Percentiles rank a stretch among this genome's conserved stretches.
These are phyloP conservation scores for Pleurotus cornucopiae DNA, from an alignment of 768 basidiomycete genomes.

Conservation along the genomic window DNA sequence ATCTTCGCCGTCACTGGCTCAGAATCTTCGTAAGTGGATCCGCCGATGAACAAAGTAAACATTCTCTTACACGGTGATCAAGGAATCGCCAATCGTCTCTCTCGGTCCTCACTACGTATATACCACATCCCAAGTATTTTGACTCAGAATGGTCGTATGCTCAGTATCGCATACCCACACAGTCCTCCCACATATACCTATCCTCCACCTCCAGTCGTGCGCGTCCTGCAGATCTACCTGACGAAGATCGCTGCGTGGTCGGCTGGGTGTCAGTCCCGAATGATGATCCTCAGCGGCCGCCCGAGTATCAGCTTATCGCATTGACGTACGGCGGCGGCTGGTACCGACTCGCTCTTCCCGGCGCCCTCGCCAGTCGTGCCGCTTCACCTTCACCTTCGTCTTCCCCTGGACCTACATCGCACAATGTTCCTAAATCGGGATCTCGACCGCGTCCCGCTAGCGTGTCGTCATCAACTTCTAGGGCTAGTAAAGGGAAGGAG, in stretches of 20 bases:
- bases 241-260: slow-evolving; percentile 82
- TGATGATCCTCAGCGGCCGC: slow-evolving; percentile 12
- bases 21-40: slow-evolving; percentile 55
- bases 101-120: slow-evolving; percentile 72
- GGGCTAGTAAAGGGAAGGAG: slow-evolving; percentile 55
- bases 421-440: slow-evolving; percentile 42
- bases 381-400: slow-evolving; percentile 18
- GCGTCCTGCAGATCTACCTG: slow-evolving; percentile 59
- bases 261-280: slow-evolving; percentile 70
- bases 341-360: slow-evolving; percentile 78
- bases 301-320: slow-evolving; percentile 76
- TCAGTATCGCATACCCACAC: slow-evolving; percentile 83
- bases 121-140: slow-evolving; percentile 87
- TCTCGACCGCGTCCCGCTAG: slow-evolving; percentile 46
- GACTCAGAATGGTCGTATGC: slow-evolving; percentile 97
- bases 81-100: slow-evolving; percentile 86
- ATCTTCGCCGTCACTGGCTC: slow-evolving; percentile 73
- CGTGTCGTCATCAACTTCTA: slow-evolving; percentile 44
- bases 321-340: slow-evolving; percentile 89
- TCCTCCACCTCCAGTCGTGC: slow-evolving; percentile 55
- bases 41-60: background rate
- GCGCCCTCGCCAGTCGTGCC: slow-evolving; percentile 18
- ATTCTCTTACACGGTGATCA: slow-evolving; percentile 6
- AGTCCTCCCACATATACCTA: slow-evolving; percentile 78
- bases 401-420: slow-evolving; percentile 16